Percentiles rank a stretch among this genome's conserved stretches.
These are phyloP conservation scores for Penicillium paxilli DNA, from an alignment of 495 filamentous ascomycete species.

Conservation along the genomic window DNA sequence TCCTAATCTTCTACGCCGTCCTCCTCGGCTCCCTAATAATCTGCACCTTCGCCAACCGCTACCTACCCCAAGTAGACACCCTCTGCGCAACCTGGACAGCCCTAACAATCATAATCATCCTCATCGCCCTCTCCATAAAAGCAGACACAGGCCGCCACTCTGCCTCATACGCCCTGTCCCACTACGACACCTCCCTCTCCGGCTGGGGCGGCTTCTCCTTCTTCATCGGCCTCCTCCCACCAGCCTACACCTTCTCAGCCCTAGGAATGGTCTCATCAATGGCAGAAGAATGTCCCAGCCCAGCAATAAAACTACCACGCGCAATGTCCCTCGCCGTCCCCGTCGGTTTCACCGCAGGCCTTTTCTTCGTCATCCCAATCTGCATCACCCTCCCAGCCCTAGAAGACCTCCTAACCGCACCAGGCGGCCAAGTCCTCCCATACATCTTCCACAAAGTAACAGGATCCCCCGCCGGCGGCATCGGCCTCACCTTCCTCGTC, in stretches of 20 bases:
- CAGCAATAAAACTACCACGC: constrained; percentile 45
- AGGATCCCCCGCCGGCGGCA: constrained; percentile 48
- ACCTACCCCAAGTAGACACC: constrained; percentile 56
- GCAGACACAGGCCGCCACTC: constrained; percentile 44
- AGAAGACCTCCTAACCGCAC: constrained; percentile 39
- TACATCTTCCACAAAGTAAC: constrained; percentile 50
- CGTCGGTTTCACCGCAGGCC: constrained; percentile 40
- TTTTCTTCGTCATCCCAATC: constrained; percentile 51
- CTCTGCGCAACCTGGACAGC: constrained; percentile 43
- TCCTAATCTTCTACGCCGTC: constrained; percentile 59
- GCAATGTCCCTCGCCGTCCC: constrained; percentile 46
- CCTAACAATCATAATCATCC: constrained; percentile 38
- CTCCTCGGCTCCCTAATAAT: constrained; percentile 55
- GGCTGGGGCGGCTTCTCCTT: constrained; percentile 50
- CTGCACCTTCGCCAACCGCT: constrained; percentile 56
- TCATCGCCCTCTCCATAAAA: constrained; percentile 41
- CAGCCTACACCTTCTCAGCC: constrained; percentile 51
- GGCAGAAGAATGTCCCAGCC: constrained; percentile 49
- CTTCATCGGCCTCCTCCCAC: constrained; percentile 54
- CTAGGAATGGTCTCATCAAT: constrained; percentile 54
- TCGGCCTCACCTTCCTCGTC: constrained; percentile 48
- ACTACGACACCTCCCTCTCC: constrained; percentile 49
- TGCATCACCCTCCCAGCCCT: constrained; percentile 48
- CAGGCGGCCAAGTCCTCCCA: constrained; percentile 43
- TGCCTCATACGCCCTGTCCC: constrained; percentile 40